Conservation (phyloP, 1,284 basidiomycete genomes). For the Trametes versicolor region DNA sequence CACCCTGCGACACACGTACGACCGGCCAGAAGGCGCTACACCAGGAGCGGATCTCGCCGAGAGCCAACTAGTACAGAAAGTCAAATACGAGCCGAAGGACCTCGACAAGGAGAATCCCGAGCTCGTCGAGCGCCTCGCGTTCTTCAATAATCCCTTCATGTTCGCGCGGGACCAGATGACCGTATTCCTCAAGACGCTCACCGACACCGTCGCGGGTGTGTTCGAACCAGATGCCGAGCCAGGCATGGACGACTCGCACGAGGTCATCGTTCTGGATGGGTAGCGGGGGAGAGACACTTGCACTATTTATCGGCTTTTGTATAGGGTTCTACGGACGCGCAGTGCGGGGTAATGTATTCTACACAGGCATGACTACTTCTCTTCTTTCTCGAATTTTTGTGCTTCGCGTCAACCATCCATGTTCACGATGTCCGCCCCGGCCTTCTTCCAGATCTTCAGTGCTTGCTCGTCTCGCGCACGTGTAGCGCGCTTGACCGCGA, state of each 20-base stretch:
- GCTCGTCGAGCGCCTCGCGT: constrained; percentile 65
- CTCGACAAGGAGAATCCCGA: constrained; percentile 67
- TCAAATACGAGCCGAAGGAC: constrained; percentile 70
- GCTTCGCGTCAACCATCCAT: neutral
- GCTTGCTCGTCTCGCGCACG: constrained; percentile 54
- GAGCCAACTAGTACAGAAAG: constrained; percentile 55
- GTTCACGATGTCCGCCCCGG: constrained; percentile 44
- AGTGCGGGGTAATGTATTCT: constrained; percentile 16
- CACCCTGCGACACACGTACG: constrained; percentile 55
- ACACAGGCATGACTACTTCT: constrained; percentile 1
- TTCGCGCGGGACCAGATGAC: constrained; percentile 72
- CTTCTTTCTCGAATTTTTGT: neutral
- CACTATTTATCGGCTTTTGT: neutral
- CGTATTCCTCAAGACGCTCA: constrained; percentile 67
- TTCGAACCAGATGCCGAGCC: constrained; percentile 48
- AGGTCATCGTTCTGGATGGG: constrained; percentile 24
- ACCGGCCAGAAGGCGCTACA: constrained; percentile 45
- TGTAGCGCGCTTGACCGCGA: constrained; percentile 59
- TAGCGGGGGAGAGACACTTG: constrained; percentile 2
- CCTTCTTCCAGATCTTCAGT: constrained; percentile 62
- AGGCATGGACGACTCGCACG: constrained; percentile 40
- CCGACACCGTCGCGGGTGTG: constrained; percentile 51
- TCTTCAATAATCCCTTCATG: constrained; percentile 69
- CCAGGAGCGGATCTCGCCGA: constrained; percentile 42
- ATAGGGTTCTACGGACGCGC: neutral